Conservation (phyloP, 805 yeast species). For the Wickerhamiella cacticola region DNA sequence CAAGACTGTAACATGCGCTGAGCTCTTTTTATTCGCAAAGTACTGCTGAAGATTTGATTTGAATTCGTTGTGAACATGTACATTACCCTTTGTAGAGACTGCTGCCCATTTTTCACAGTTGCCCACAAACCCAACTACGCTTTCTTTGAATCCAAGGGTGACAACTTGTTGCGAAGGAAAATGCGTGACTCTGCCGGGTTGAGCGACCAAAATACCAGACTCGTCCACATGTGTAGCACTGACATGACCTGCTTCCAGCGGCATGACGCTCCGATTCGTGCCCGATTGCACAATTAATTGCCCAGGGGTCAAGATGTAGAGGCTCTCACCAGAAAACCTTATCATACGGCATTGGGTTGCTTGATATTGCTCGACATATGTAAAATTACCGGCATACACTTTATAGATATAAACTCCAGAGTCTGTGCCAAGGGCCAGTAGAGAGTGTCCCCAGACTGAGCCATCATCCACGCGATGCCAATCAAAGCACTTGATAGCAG, state of each 20-base stretch:
- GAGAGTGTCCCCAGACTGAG: conserved; percentile 6
- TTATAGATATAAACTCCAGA: background rate
- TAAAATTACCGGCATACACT: background rate
- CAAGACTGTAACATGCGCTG: background rate
- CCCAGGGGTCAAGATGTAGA: background rate
- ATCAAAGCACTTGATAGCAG: conserved; percentile 5
- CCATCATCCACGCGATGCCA: background rate
- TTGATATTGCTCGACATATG: background rate
- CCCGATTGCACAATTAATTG: background rate
- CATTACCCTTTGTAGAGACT: background rate
- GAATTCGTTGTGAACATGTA: background rate
- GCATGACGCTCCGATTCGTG: background rate
- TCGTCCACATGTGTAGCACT: background rate
- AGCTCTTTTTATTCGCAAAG: background rate
- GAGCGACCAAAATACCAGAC: conserved; percentile 1
- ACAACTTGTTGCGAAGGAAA: background rate
- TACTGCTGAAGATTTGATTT: background rate
- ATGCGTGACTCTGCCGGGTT: conserved; percentile 5
- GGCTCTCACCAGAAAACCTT: background rate
- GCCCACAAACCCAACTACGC: conserved; percentile 3
- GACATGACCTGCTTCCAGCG: background rate
- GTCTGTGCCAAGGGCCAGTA: conserved; percentile 5
- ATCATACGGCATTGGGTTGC: background rate
- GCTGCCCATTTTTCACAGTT: background rate
- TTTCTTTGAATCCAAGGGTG: background rate